A percentile compares a stretch with the other conserved stretches of the same genome.
Evolutionary conservation across 2,329 filamentous ascomycete species (phyloP).

Genomic region (Pezicula rhizophila): DNA sequence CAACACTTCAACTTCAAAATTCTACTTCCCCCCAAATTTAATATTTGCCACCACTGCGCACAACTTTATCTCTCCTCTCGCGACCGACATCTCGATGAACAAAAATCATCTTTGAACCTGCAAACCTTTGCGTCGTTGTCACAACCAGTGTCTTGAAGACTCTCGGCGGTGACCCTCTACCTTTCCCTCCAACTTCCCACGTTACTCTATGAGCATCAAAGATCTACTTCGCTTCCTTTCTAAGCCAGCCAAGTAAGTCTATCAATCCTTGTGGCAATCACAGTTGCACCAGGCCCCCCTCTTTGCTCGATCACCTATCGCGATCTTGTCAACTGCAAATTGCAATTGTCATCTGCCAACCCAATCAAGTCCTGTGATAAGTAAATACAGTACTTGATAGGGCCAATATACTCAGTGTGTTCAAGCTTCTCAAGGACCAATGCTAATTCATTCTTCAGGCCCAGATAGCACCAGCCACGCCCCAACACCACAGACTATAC

Average conservation of each 20-base stretch:
- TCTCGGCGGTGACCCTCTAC: constrained; percentile 16
- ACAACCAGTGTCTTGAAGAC: constrained; percentile 15
- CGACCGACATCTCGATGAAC: neutral
- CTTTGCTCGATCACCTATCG: neutral
- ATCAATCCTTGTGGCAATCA: neutral
- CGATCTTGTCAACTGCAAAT: neutral
- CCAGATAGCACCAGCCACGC: constrained; percentile 53
- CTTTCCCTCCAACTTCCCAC: constrained; percentile 1
- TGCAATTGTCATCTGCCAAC: neutral
- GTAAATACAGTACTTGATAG: too few relatives aligned
- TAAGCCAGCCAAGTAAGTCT: constrained; percentile 82
- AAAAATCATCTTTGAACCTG: neutral
- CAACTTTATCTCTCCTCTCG: neutral
- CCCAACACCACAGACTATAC: constrained; percentile 25
- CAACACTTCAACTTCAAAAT: neutral
- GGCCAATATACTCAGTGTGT: too few relatives aligned
- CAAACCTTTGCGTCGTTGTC: constrained; percentile 5
- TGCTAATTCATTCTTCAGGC: constrained; percentile 28
- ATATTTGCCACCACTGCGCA: neutral
- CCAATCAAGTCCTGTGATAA: too few relatives aligned
- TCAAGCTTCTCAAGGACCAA: neutral
- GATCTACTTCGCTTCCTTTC: constrained; percentile 90
- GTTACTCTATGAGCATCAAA: constrained; percentile 79
- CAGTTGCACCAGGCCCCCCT: neutral
- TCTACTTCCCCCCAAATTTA: neutral